Evolutionary conservation across 169 alveolate species (phyloP), one percentile per base, ranked within the genome.

Genomic region (Cryptosporidium ubiquitum): DNA sequence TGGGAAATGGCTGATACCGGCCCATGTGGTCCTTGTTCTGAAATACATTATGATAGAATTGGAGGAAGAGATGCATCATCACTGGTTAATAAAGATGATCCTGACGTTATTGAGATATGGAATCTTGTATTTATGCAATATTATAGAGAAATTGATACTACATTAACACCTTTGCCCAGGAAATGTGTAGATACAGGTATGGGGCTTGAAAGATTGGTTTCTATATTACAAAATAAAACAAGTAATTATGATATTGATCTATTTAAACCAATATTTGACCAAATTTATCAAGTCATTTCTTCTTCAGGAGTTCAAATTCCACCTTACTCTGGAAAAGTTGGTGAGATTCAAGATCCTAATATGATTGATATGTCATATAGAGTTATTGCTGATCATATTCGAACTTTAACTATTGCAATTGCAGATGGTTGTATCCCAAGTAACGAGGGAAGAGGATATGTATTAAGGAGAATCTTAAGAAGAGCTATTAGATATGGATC

Each of bases 1-100:
- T 97, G 99, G 99, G 99, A 97, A 94, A 97, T 97, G 99, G 99
- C 98, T 3, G 99, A 97, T 84, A 95, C 98, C 3, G 99, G 99
- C 29, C 99, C 99, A 12, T 97, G 99, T 69, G 99, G 99, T 14
- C 99, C 99, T 3, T 97, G 98, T 91, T 91, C 98, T n/a, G 99
- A 97, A 91, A 95, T 97, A 37, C 99, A 97, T 94, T 97, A 93
- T 85, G 99, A 97, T 86, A 92, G 73, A 60, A 84, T 94, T 49
- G 98, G 98, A 1, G 94, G 94, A 44, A 92, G 99, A 4, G 98
- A 97, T 86, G 98, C 98, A 6, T 91, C 97, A 6, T 55, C 71
- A 47, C 74, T 97, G 84, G 98, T 97, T 60, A 97, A 97, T 84
- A 94, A 91, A 84, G 98, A 97, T 85, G 98, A 96, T 71, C 98